A percentile compares a stretch with the other conserved stretches of the same genome.
These are phyloP conservation scores for Capsicum pubescens DNA, from an alignment of 257 asterid species.

Conservation along the genomic window DNA sequence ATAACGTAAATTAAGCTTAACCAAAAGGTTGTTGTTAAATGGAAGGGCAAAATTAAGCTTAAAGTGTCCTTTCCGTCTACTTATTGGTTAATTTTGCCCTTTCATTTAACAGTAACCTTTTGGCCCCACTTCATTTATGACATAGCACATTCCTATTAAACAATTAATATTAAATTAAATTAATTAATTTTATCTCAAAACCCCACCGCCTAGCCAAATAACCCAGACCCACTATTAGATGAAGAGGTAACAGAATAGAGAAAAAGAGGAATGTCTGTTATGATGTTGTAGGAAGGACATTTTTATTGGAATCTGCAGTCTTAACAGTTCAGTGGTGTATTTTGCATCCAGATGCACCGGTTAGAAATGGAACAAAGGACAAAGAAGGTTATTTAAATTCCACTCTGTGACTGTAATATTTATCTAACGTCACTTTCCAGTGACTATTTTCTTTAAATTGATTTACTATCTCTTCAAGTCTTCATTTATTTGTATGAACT, in stretches of 20 bases:
- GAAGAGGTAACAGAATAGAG: neutral
- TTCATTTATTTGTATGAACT: neutral
- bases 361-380: neutral
- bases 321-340: conserved; percentile 2
- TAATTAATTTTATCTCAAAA: no score
- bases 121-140: no score
- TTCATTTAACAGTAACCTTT: no score
- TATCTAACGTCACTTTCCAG: neutral
- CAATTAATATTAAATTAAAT: no score
- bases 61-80: no score
- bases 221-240: neutral
- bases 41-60: no score
- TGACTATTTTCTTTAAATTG: neutral
- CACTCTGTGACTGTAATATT: neutral
- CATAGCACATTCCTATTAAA: no score
- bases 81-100: no score
- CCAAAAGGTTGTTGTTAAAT: no score
- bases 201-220: no score
- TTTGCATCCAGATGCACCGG: neutral
- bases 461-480: neutral
- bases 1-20: no score
- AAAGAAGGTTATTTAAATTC: neutral
- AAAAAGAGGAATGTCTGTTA: neutral
- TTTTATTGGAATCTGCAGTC: neutral
- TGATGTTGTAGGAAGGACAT: neutral